Percentiles rank a stretch among this genome's conserved stretches.
Conservation (phyloP, 164 flowering plant genomes). For the Vitis labrusca region DNA sequence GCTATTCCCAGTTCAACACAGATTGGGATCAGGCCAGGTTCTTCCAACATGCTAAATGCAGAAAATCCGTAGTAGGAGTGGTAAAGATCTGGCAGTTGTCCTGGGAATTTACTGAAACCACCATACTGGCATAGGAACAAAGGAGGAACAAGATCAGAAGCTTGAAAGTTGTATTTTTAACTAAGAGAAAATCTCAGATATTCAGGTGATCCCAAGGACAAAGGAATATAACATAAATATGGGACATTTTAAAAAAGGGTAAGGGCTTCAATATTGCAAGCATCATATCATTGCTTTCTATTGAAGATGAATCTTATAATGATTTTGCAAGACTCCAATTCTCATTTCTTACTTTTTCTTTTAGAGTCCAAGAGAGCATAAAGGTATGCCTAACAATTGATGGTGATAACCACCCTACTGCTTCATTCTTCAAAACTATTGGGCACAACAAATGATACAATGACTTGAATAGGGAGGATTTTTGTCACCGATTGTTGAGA, state of each 20-base stretch:
- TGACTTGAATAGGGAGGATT: no score
- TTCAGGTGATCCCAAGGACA: neutral
- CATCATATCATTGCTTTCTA: no score
- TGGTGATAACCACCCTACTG: no score
- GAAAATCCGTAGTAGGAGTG: conserved; percentile 82
- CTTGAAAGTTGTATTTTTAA: neutral
- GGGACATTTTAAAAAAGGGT: neutral
- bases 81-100: conserved; percentile 75
- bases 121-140: conserved; percentile 60
- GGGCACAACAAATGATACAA: no score
- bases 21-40: conserved; percentile 61
- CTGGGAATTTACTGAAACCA: conserved; percentile 88
- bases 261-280: neutral
- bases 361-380: neutral
- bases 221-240: no score
- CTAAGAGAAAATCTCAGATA: neutral
- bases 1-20: conserved; percentile 59
- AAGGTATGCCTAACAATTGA: neutral
- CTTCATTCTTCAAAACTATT: no score
- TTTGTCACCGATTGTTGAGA: no score
- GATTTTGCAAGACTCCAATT: neutral
- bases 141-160: neutral
- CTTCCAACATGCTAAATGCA: conserved; percentile 84
- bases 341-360: no score
- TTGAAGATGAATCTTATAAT: neutral